These are phyloP conservation scores for Yarrowia sp. DNA, from an alignment of 805 yeast genomes.

Conservation along the genomic window DNA sequence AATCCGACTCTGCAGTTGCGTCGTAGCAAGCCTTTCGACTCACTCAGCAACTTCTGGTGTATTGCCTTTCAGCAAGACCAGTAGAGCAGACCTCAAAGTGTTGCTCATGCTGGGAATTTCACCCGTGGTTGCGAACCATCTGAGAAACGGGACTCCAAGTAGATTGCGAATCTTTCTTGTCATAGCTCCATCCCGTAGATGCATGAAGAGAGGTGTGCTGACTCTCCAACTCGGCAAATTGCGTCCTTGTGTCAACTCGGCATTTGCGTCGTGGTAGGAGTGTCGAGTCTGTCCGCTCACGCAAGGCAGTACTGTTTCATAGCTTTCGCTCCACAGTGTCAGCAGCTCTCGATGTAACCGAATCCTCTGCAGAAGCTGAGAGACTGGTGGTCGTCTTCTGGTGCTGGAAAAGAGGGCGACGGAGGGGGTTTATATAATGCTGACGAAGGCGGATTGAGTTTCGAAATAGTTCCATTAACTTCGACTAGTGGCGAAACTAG, in stretches of 20 bases:
- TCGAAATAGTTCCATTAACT: too few relatives aligned
- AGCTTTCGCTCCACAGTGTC: neutral
- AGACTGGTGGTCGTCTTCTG: neutral
- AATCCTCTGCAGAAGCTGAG: neutral
- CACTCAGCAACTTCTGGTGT: neutral
- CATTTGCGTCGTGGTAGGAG: neutral
- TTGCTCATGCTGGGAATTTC: neutral
- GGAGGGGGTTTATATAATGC: neutral
- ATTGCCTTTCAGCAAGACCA: neutral
- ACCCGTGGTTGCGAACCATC: conserved; percentile 2
- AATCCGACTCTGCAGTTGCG: neutral
- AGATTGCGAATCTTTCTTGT: neutral
- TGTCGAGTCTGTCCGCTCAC: neutral
- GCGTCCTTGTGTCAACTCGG: neutral
- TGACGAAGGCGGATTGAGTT: neutral
- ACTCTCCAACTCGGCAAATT: neutral
- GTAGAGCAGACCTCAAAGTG: neutral
- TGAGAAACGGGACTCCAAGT: neutral
- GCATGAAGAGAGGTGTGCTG: neutral
- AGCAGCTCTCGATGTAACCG: neutral
- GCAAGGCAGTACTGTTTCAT: neutral
- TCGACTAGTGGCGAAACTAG: too few relatives aligned
- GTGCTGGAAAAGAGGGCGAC: neutral
- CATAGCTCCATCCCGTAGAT: neutral
- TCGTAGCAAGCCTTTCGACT: neutral